Percentiles rank a stretch among this genome's conserved stretches.
phyloP scores from a whole-genome alignment of 176 grass and related monocot species.

The Aegilops umbellulata region DNA sequence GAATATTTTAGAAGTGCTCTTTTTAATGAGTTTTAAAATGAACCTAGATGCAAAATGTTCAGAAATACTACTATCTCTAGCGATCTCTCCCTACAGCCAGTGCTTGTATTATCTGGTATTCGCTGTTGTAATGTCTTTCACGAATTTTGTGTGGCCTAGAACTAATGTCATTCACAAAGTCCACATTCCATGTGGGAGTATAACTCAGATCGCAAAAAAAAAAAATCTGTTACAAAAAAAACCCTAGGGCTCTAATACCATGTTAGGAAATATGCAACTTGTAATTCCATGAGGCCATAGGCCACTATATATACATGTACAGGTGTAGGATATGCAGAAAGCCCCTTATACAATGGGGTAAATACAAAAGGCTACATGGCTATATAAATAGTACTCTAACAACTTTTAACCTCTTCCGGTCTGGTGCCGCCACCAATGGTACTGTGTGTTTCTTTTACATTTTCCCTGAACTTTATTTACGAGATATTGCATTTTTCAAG shows the following conservation, averaged over 20 bases:
- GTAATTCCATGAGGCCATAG: too few species aligned
- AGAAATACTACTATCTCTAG: background rate
- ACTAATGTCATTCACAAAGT: constrained; percentile 5
- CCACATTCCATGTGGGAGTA: constrained; percentile 6
- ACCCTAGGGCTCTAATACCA: too few species aligned
- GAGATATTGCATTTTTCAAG: constrained; percentile 16
- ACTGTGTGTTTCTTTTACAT: background rate
- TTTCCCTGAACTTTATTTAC: background rate
- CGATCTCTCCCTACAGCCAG: background rate
- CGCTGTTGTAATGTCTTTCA: background rate
- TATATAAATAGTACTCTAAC: too few species aligned
- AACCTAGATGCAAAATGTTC: background rate
- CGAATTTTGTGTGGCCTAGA: constrained; percentile 9
- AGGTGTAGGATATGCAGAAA: too few species aligned
- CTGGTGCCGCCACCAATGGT: background rate
- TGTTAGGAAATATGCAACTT: too few species aligned
- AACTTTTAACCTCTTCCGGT: background rate
- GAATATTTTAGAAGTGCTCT: background rate
- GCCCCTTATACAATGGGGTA: too few species aligned
- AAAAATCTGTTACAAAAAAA: background rate
- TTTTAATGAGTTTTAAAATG: background rate
- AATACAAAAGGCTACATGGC: too few species aligned
- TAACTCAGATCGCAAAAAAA: background rate
- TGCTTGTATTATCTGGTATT: constrained; percentile 8
- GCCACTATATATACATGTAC: too few species aligned